These are phyloP conservation scores for Solanum arcanum DNA, from an alignment of 257 asterid genomes.

Conservation along the genomic window DNA sequence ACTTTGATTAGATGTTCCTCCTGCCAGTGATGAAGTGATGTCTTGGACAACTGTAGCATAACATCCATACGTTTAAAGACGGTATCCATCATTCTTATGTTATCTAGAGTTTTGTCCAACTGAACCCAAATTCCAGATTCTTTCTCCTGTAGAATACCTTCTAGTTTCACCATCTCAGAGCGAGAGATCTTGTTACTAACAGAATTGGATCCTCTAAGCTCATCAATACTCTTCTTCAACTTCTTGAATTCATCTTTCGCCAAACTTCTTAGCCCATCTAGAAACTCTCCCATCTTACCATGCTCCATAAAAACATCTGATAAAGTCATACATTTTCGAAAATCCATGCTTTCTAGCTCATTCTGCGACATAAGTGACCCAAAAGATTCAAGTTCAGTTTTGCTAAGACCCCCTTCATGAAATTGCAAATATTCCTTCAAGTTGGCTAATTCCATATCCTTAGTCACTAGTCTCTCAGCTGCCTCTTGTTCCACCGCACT, in stretches of 20 bases:
- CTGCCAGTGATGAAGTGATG: slow-evolving; percentile 27
- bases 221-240: slow-evolving; percentile 37
- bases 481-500: slow-evolving; percentile 82
- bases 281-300: slow-evolving; percentile 36
- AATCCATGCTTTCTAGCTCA: neutral
- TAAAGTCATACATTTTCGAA: neutral
- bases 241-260: slow-evolving; percentile 38
- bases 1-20: slow-evolving; percentile 23
- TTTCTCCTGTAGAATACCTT: slow-evolving; percentile 44
- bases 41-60: slow-evolving; percentile 23
- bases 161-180: slow-evolving; percentile 42
- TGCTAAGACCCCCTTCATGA: slow-evolving; percentile 2
- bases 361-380: neutral
- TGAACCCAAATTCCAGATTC: slow-evolving; percentile 30
- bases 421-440: slow-evolving; percentile 31
- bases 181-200: slow-evolving; percentile 32
- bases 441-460: slow-evolving; percentile 49
- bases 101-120: slow-evolving; percentile 28
- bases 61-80: slow-evolving; percentile 29
- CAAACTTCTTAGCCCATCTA: slow-evolving; percentile 22
- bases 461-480: slow-evolving; percentile 46
- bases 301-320: slow-evolving; percentile 14
- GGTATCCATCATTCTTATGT: slow-evolving; percentile 29
- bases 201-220: slow-evolving; percentile 23
- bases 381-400: slow-evolving; percentile 8